Base-by-base conservation (phyloP, 495 filamentous ascomycete genomes). In the Talaromyces borbonicus region DNA sequence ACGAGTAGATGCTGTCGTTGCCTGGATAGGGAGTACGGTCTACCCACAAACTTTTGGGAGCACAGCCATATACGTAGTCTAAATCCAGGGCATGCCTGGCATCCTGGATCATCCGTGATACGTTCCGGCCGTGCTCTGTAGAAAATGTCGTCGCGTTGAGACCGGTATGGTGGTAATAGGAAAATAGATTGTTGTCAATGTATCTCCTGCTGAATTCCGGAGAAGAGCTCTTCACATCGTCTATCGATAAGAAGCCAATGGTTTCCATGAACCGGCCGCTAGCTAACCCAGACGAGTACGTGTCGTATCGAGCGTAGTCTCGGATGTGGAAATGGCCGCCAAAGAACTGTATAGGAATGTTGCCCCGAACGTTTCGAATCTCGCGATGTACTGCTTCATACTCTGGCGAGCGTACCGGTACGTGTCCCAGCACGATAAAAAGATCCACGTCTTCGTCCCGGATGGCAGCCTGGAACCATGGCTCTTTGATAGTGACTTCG, bases 201-300 rank as follows among this genome's bases (percentile, higher is more conserved):
- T 98, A 98, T 37, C 81, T 73, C 38, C 92, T 79, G 46, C 75
- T 71, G 56, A 90, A 95, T 24, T 63, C 66, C 16, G 77, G 72
- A 5, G 47, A 52, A n/a, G 62, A 51, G 41, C 61, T 52, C 15
- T 59, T 54, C 27, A 58, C 56, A 56, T 51, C 60, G 32, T 80
- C 72, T 43, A 97, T 83, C 8, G 89, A 93, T 78, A 93, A 76
- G 69, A 89, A 98, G 4, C 92, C 92, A 40, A 96, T 80, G n/a
- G 93, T 97, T 65, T 98, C 92, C 75, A 95, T 88, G 61, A 95
- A 98, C 2, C 90, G 75, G n/a, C 92, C 92, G 55, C 84, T 89
- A 25, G 89, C 88, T 11, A 98, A 64, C 1, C 80, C 92, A 48
- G 81, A 83, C 1, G 90, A 83, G 50, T 83, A 84, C 35, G 71